A percentile compares a stretch with the other conserved stretches of the same genome.
Evolutionary conservation across 805 yeast species (phyloP).

Genomic region (Metschnikowia anglica): DNA sequence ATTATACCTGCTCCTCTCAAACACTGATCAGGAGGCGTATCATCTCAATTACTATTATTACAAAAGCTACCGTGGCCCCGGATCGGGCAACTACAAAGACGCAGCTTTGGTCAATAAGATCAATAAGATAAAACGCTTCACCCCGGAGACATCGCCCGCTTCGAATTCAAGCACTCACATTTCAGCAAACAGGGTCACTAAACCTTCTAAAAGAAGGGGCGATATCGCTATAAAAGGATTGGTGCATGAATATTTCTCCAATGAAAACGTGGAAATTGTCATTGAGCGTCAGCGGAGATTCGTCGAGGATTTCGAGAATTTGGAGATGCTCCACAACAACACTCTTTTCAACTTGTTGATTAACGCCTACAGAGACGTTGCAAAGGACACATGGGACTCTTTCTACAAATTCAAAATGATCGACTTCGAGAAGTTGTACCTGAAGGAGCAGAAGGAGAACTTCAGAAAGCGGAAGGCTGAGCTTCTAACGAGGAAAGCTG

Average conservation of each 20-base stretch:
- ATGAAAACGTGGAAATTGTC: conserved; percentile 31
- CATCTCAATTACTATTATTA: conserved; percentile 41
- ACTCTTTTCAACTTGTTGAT: conserved; percentile 40
- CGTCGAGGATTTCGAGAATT: conserved; percentile 37
- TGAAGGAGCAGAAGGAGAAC: conserved; percentile 19
- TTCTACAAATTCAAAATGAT: conserved; percentile 39
- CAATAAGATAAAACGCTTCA: conserved; percentile 30
- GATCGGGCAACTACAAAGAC: conserved; percentile 46
- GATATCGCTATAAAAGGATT: conserved; percentile 38
- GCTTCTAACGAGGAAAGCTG: conserved; percentile 11
- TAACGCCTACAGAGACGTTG: conserved; percentile 40
- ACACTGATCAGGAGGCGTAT: conserved; percentile 36
- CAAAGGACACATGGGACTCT: conserved; percentile 39
- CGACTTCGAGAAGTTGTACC: conserved; percentile 39
- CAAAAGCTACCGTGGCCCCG: conserved; percentile 45
- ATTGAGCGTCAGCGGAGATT: conserved; percentile 30
- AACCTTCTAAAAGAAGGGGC: conserved; percentile 16
- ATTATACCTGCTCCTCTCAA: conserved; percentile 35
- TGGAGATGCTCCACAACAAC: conserved; percentile 46
- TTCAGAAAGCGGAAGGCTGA: conserved; percentile 15
- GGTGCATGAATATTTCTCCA: conserved; percentile 33
- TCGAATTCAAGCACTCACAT: conserved; percentile 28
- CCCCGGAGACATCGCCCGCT: conserved; percentile 14
- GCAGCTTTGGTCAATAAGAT: conserved; percentile 41
- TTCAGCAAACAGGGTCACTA: conserved; percentile 20